Evolutionary conservation across 495 filamentous ascomycete species (phyloP).

Genomic region (Sabuloglossum arenarium): DNA sequence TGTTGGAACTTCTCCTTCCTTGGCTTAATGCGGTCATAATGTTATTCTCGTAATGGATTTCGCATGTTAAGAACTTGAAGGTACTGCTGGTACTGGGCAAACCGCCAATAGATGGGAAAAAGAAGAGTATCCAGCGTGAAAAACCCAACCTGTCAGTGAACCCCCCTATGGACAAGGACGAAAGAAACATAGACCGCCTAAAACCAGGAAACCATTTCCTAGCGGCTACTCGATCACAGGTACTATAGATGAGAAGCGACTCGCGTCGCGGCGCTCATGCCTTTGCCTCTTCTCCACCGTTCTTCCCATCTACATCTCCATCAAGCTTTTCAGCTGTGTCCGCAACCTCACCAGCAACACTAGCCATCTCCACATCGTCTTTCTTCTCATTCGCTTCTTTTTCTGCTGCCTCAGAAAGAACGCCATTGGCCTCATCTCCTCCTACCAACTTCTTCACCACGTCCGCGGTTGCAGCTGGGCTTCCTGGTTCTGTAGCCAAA

Average conservation of each 20-base stretch:
- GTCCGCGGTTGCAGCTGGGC: conserved; percentile 36
- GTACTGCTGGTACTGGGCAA: background rate
- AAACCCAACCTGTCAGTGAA: background rate
- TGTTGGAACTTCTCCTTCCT: background rate
- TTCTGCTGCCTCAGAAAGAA: background rate
- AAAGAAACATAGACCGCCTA: background rate
- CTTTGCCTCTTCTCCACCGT: background rate
- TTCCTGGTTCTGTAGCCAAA: conserved; percentile 35
- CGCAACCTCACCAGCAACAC: conserved; percentile 4
- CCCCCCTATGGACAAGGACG: background rate
- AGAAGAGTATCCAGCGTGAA: background rate
- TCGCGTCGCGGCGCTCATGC: background rate
- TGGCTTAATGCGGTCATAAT: background rate
- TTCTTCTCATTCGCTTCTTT: conserved; percentile 8
- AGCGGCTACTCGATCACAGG: background rate
- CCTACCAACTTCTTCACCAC: conserved; percentile 31
- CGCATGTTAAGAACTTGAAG: background rate
- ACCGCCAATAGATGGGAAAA: background rate
- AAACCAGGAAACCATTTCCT: background rate
- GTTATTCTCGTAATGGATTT: background rate
- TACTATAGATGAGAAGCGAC: background rate
- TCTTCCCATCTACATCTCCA: background rate
- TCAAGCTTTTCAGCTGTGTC: conserved; percentile 3
- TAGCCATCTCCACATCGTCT: conserved; percentile 2
- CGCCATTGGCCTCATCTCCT: background rate